Evolutionary conservation across 345 rosid genomes (phyloP).

Genomic region (Jatropha curcas): DNA sequence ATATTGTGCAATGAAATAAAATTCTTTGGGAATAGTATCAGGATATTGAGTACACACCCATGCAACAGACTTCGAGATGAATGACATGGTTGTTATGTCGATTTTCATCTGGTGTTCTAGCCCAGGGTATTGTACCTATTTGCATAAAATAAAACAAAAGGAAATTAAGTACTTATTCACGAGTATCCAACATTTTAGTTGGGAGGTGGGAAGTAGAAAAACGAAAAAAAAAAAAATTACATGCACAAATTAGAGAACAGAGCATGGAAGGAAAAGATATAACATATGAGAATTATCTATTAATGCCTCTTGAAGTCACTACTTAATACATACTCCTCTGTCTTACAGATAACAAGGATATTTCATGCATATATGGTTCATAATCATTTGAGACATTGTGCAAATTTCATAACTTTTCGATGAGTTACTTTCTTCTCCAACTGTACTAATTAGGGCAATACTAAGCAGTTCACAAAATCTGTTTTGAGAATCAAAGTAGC

Average conservation of each 20-base stretch:
- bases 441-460: not conserved
- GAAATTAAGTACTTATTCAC: not conserved
- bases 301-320: not conserved
- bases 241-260: not conserved
- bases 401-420: not conserved
- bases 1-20: slow-evolving; percentile 2
- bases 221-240: not conserved
- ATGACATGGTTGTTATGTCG: slow-evolving; percentile 69
- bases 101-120: slow-evolving; percentile 66
- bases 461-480: not conserved
- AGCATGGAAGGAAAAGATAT: not conserved
- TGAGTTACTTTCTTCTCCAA: not conserved
- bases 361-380: not conserved
- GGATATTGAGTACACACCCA: slow-evolving; percentile 43
- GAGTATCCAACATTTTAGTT: not conserved
- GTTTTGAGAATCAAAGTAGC: not conserved
- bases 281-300: too few species aligned
- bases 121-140: slow-evolving; percentile 88
- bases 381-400: not conserved
- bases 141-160: slow-evolving; percentile 15
- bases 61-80: slow-evolving; percentile 65
- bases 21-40: not conserved
- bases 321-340: not conserved
- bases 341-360: not conserved
- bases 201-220: not conserved